Percentiles rank a stretch among this genome's conserved stretches.
phyloP scores from a whole-genome alignment of 306 rosid species.

The Castanopsis chinensis region DNA sequence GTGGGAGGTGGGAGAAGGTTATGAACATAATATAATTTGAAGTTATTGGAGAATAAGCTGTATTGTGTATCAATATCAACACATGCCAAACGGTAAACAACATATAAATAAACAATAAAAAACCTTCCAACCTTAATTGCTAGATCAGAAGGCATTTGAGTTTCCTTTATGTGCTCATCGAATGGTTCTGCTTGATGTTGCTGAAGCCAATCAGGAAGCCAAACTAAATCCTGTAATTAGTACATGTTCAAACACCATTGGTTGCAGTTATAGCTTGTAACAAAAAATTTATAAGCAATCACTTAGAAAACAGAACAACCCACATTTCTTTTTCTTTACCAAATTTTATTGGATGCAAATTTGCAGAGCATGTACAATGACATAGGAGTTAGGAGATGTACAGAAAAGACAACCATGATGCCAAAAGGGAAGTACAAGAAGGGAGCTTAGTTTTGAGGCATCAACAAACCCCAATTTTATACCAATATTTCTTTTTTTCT shows the following conservation, averaged over 20 bases:
- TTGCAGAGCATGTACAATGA: not conserved
- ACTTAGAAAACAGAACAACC: not conserved
- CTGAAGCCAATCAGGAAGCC: conserved; percentile 93
- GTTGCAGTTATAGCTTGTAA: not conserved
- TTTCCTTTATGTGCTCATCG: conserved; percentile 31
- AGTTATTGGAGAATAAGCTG: too few relatives aligned
- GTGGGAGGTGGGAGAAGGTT: too few relatives aligned
- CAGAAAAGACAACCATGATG: too few relatives aligned
- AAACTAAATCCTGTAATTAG: conserved; percentile 62
- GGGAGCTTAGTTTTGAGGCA: too few relatives aligned
- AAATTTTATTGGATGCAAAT: not conserved
- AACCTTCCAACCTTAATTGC: conserved; percentile 44
- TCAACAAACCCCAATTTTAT: too few relatives aligned
- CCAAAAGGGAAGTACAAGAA: too few relatives aligned
- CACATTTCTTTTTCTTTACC: not conserved
- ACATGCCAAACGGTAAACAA: not conserved
- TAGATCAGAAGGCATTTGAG: conserved; percentile 30
- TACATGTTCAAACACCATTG: conserved; percentile 1
- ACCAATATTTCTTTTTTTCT: too few relatives aligned
- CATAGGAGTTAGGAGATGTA: too few relatives aligned
- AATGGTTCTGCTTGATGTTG: conserved; percentile 46
- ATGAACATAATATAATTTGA: too few relatives aligned
- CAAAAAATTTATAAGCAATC: not conserved
- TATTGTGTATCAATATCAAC: too few relatives aligned
- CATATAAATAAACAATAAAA: conserved; percentile 1